Evolutionary conservation across 1,284 basidiomycete genomes (phyloP), one percentile per base, ranked within the genome.

Genomic region (Cutaneotrichosporon cyanovorans): DNA sequence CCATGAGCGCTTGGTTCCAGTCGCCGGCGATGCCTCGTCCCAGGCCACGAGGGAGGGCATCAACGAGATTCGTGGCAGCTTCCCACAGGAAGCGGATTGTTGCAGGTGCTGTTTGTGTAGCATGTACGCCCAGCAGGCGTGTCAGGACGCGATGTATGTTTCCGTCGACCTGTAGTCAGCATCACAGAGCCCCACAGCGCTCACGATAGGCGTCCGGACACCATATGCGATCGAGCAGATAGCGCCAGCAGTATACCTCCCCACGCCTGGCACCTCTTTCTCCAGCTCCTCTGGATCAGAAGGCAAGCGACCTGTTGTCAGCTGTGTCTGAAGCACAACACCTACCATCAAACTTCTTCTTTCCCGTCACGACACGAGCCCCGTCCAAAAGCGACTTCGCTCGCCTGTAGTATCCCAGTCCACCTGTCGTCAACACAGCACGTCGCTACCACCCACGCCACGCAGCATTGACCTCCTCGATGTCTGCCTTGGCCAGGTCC

Each of bases 161-260:
- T 21, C 91, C 91, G 64, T 96, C 91, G 38, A 95, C 76, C 86
- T 89, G 59, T 42, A 2, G 33, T 39, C 5, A 43, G 40, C 21
- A 16, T 0, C n/a, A 28, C 9, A 10, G 12, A 18, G 21, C 6
- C 9, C 14, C 12, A 20, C 4, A 18, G 32, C n/a, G 75, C 82
- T 64, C 66, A 89, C 87, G 40, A 91, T 87, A 14, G 90, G 85
- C 10, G 80, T 84, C 50, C 78, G 78, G 54, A 88, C 79, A 30
- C 84, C 85, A 60, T 90, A 92, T 2, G 88, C 88, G 65, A 95
- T 95, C 1, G 85, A 88, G 55, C 81, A 82, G 49, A 95, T 89
- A 8, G 90, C 90, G 18, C 73, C 77, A 10, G 77, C 77, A 0
- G 88, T 95, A 66, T 96, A 96, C 32, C 87, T 76, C 30, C 91